Percentiles rank a stretch among this genome's conserved stretches.
These are phyloP conservation scores for Piedraia hortae DNA, from an alignment of 2,329 filamentous ascomycete genomes.

Conservation along the genomic window DNA sequence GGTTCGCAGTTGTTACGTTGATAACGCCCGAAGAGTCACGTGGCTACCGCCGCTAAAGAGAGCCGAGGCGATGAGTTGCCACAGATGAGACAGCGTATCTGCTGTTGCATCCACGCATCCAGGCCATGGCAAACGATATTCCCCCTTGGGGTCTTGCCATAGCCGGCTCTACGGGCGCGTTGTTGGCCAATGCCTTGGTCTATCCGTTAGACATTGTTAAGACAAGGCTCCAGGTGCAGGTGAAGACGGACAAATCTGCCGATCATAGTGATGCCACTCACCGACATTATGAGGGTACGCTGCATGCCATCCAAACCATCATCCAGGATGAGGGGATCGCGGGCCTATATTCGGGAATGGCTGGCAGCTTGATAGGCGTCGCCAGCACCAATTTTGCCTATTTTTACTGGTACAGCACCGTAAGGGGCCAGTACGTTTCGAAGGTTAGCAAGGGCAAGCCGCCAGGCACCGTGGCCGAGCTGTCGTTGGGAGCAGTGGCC, in stretches of 20 bases:
- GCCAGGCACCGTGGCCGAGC: constrained; percentile 56
- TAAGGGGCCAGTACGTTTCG: constrained; percentile 50
- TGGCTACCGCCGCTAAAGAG: too few species aligned
- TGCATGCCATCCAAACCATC: constrained; percentile 74
- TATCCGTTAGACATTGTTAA: constrained; percentile 96
- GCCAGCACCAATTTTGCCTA: constrained; percentile 97
- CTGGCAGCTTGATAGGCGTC: constrained; percentile 65
- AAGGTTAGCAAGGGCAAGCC: constrained; percentile 18
- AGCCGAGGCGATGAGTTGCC: too few species aligned
- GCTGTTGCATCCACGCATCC: too few species aligned
- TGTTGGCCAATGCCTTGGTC: constrained; percentile 80
- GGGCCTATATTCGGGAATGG: constrained; percentile 74
- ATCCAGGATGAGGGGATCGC: constrained; percentile 47
- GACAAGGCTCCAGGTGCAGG: constrained; percentile 83
- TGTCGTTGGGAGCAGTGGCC: constrained; percentile 60
- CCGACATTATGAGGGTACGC: constrained; percentile 58
- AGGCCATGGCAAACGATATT: constrained; percentile 29
- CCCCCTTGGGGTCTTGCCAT: constrained; percentile 85
- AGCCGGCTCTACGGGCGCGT: constrained; percentile 74
- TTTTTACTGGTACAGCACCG: constrained; percentile 94
- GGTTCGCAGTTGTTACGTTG: too few species aligned
- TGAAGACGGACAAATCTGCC: constrained; percentile 27
- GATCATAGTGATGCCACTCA: constrained; percentile 8
- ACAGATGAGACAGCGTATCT: too few species aligned
- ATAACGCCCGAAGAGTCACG: too few species aligned